Base-by-base conservation (phyloP, 768 basidiomycete genomes). In the Suillus tomentosus region DNA sequence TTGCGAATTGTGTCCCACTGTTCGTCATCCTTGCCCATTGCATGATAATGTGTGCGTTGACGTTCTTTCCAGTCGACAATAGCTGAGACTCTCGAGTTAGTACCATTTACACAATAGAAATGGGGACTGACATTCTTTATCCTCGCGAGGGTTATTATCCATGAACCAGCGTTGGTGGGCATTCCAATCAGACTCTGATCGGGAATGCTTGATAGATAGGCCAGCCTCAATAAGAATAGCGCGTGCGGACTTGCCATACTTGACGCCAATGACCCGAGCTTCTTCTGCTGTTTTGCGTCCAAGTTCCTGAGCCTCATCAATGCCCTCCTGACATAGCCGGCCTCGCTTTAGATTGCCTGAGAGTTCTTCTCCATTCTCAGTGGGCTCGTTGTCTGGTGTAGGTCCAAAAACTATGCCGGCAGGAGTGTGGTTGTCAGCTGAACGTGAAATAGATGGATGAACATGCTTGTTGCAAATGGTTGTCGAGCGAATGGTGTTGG, bases 141-240 rank as follows among this genome's bases (percentile, higher is more conserved):
- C 45, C n/a, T 47, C 11, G n/a, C 10, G n/a, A 9, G 45, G n/a
- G 45, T 47, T 0, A 22, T 47, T 47, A 47, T 47, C 45, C n/a
- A 47, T 47, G 45, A 47, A 47, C n/a, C 45, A 47, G 45, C n/a
- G 19, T 47, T 47, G 45, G 45, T 47, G 45, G 45, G 45, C 45
- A 47, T 22, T 47, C 45, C 45, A 47, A 47, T 47, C 45, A 47
- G 45, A 47, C 10, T 47, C 45, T 47, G 45, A 47, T 47, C 27
- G 13, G 19, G 54, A 34, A 56, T 31, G 54, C 27, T 56, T 56
- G 54, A 56, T 31, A 9, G 31, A 31, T 13, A 56, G 54, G 5
- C 54, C 54, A 31, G 54, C 54, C 54, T 56, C 54, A 39, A 56
- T 56, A 13, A 56, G 54, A 39, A 56, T 56, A 39, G 24, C 11